These are phyloP conservation scores for Exophiala alcalophila DNA, from an alignment of 2,329 filamentous ascomycete genomes.

Conservation along the genomic window DNA sequence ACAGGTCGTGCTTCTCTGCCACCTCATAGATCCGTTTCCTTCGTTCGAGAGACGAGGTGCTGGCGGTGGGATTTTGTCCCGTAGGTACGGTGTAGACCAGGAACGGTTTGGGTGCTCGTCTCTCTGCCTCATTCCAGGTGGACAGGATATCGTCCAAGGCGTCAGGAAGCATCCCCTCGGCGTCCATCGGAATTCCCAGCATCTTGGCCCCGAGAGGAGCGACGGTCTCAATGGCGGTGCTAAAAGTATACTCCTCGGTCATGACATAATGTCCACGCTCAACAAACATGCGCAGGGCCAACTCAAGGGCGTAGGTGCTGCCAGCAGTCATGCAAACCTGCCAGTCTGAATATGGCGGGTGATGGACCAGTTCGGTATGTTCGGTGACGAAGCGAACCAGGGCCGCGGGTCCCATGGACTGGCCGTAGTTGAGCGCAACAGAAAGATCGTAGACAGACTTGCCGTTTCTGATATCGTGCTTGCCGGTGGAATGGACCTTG, in stretches of 20 bases:
- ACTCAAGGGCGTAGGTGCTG: constrained; percentile 81
- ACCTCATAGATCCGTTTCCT: constrained; percentile 72
- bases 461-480: constrained; percentile 72
- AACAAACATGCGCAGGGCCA: constrained; percentile 77
- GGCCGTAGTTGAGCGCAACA: constrained; percentile 89
- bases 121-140: constrained; percentile 60
- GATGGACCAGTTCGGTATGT: constrained; percentile 87
- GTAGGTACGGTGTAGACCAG: constrained; percentile 72
- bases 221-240: constrained; percentile 67
- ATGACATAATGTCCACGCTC: constrained; percentile 72
- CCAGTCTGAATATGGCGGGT: constrained; percentile 90
- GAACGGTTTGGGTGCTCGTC: constrained; percentile 62
- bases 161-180: constrained; percentile 61
- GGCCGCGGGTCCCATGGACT: constrained; percentile 80
- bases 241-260: constrained; percentile 90
- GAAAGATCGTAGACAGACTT: constrained; percentile 68
- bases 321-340: constrained; percentile 77
- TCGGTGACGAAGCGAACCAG: constrained; percentile 88
- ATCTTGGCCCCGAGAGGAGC: constrained; percentile 61
- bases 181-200: constrained; percentile 63
- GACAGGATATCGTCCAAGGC: constrained; percentile 61
- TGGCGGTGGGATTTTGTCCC: constrained; percentile 87
- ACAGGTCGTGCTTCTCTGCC: constrained; percentile 78
- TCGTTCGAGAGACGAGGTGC: constrained; percentile 68
- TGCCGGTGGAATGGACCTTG: constrained; percentile 65